Evolutionary conservation across 106 monocot genomes (phyloP).

Genomic region (Dendrobium officinale): DNA sequence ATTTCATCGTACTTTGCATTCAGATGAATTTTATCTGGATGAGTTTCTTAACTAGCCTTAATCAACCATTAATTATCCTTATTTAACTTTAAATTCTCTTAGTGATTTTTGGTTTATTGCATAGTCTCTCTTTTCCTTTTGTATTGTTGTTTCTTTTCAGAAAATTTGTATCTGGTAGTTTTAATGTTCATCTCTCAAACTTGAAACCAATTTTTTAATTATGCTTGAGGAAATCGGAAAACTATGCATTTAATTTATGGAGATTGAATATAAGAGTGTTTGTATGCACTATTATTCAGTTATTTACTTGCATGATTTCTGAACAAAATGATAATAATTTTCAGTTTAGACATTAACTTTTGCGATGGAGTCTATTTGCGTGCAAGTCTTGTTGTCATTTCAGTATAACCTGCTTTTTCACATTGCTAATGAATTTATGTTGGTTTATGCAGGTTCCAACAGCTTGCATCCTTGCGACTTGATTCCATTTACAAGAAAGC

Average conservation of each 20-base stretch:
- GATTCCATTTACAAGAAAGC: slow-evolving; percentile 90
- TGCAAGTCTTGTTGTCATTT: not conserved
- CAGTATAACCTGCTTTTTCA: not conserved
- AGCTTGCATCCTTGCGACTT: slow-evolving; percentile 81
- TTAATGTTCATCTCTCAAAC: not conserved
- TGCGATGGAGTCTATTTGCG: not conserved
- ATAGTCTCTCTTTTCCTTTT: not conserved
- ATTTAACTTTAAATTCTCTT: not conserved
- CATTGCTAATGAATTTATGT: not conserved
- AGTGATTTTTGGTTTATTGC: not conserved
- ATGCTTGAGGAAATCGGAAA: not conserved
- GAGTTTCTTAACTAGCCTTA: not conserved
- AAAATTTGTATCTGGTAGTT: not conserved
- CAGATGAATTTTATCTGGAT: not conserved
- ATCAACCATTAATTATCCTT: not conserved
- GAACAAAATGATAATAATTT: not conserved
- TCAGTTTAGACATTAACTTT: not conserved
- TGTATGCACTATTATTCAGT: not conserved
- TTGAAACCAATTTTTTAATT: not conserved
- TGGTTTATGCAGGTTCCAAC: slow-evolving; percentile 49
- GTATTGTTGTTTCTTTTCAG: not conserved
- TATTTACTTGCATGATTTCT: not conserved
- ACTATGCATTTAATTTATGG: not conserved
- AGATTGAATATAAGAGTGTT: not conserved
- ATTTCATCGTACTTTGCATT: not conserved